Evolutionary conservation across 2,329 filamentous ascomycete genomes (phyloP).

Genomic region (Rugonectria rugulosa): DNA sequence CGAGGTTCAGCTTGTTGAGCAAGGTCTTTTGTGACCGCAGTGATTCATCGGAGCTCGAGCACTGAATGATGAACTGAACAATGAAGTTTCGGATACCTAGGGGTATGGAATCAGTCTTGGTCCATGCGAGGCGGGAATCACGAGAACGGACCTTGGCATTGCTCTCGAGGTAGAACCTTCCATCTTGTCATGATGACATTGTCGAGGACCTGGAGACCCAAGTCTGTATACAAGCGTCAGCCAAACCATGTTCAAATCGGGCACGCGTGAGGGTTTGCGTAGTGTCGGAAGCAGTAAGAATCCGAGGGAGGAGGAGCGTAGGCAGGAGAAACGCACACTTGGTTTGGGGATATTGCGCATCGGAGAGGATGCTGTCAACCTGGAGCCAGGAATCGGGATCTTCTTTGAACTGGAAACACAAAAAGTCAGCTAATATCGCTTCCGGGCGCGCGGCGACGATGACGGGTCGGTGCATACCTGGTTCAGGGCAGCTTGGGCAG

Average conservation of each 20-base stretch:
- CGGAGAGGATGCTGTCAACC: slow-evolving; percentile 95
- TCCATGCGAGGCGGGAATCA: slow-evolving; percentile 5
- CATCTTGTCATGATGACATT: slow-evolving; percentile 98
- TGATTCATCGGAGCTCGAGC: slow-evolving; percentile 87
- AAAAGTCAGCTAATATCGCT: slow-evolving; percentile 27
- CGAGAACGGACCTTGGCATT: slow-evolving; percentile 77
- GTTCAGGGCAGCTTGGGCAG: slow-evolving; percentile 90
- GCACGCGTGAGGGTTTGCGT: not conserved
- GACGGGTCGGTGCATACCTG: slow-evolving; percentile 68
- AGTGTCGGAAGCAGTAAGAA: not conserved
- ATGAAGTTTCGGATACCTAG: slow-evolving; percentile 98
- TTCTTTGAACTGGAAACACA: slow-evolving; percentile 89
- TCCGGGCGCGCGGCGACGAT: not conserved
- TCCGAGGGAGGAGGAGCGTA: slow-evolving; percentile 22
- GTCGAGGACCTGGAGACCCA: slow-evolving; percentile 95
- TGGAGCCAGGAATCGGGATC: slow-evolving; percentile 98
- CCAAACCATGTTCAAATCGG: slow-evolving; percentile 11
- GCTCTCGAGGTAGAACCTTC: slow-evolving; percentile 96
- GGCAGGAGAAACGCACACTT: slow-evolving; percentile 74
- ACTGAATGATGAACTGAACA: slow-evolving; percentile 97
- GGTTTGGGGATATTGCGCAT: slow-evolving; percentile 92
- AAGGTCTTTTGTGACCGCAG: slow-evolving; percentile 85
- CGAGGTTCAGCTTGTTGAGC: slow-evolving; percentile 97
- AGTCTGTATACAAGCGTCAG: slow-evolving; percentile 62
- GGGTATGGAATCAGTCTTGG: slow-evolving; percentile 23